Conservation (phyloP, 805 yeast species). For the Candida sakaeoensis region DNA sequence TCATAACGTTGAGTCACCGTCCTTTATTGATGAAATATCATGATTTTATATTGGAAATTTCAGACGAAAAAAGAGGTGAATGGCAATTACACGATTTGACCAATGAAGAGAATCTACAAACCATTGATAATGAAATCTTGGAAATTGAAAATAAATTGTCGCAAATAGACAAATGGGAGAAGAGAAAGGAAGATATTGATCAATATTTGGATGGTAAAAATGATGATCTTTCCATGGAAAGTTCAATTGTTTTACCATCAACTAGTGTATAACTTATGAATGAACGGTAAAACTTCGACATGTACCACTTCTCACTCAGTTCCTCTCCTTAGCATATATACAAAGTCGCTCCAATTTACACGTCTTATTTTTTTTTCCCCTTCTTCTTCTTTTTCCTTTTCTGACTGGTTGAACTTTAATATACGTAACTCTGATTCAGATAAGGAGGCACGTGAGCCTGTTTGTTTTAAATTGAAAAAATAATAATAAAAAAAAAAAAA, state of each 20-base stretch:
- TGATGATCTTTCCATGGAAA: constrained; percentile 15
- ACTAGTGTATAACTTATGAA: constrained; percentile 2
- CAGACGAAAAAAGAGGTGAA: constrained; percentile 30
- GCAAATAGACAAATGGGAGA: constrained; percentile 55
- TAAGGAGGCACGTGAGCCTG: constrained; percentile 1
- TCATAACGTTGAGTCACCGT: constrained; percentile 79
- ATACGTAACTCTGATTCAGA: no score
- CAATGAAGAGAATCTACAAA: constrained; percentile 59
- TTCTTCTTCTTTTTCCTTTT: no score
- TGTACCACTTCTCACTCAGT: background rate
- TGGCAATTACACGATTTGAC: constrained; percentile 64
- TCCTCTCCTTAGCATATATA: background rate
- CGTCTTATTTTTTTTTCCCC: no score
- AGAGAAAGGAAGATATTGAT: constrained; percentile 57
- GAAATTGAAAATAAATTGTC: constrained; percentile 58
- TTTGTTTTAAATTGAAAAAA: background rate
- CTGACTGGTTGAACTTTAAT: no score
- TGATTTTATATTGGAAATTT: constrained; percentile 65
- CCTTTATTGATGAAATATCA: constrained; percentile 84
- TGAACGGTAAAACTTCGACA: constrained; percentile 6
- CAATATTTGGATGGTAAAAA: constrained; percentile 43
- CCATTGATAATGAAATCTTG: constrained; percentile 73
- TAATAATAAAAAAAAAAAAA: constrained; percentile 1
- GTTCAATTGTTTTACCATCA: constrained; percentile 7
- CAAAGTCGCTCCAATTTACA: no score